phyloP scores from a whole-genome alignment of 495 filamentous ascomycete species.

The Hypoxylon cercidicola region DNA sequence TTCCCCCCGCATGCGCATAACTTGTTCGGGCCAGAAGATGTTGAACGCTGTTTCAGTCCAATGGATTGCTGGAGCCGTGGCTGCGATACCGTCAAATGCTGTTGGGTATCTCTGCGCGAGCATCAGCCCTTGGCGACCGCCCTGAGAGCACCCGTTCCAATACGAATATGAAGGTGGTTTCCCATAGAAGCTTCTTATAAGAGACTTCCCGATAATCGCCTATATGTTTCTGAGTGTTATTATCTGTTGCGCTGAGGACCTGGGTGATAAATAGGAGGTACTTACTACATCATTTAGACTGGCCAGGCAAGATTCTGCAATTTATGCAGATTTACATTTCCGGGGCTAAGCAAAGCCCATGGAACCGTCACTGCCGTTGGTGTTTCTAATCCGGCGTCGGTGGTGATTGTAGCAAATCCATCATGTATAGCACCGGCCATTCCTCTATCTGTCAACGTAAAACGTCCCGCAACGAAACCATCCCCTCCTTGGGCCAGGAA shows the following conservation, averaged over 20 bases:
- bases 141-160: constrained; percentile 51
- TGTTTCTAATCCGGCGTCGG: constrained; percentile 52
- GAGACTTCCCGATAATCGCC: constrained; percentile 35
- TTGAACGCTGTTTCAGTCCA: constrained; percentile 31
- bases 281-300: constrained; percentile 43
- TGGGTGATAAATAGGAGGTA: not conserved
- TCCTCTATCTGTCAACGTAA: constrained; percentile 6
- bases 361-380: constrained; percentile 3
- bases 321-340: constrained; percentile 53
- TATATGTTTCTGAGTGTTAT: not conserved
- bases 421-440: constrained; percentile 45
- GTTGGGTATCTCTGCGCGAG: constrained; percentile 51
- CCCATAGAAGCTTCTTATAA: constrained; percentile 46
- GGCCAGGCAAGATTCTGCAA: constrained; percentile 53
- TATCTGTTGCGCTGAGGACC: no score
- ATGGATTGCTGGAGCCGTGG: constrained; percentile 44
- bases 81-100: constrained; percentile 49
- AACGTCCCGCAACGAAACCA: constrained; percentile 50
- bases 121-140: constrained; percentile 50
- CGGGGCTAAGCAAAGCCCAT: constrained; percentile 55
- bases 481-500: constrained; percentile 58
- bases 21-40: constrained; percentile 25
- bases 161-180: constrained; percentile 47
- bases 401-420: constrained; percentile 54
- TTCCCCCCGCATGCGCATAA: constrained; percentile 32